phyloP scores from a whole-genome alignment of 2,329 filamentous ascomycete genomes.

The Neobulgaria alba region DNA sequence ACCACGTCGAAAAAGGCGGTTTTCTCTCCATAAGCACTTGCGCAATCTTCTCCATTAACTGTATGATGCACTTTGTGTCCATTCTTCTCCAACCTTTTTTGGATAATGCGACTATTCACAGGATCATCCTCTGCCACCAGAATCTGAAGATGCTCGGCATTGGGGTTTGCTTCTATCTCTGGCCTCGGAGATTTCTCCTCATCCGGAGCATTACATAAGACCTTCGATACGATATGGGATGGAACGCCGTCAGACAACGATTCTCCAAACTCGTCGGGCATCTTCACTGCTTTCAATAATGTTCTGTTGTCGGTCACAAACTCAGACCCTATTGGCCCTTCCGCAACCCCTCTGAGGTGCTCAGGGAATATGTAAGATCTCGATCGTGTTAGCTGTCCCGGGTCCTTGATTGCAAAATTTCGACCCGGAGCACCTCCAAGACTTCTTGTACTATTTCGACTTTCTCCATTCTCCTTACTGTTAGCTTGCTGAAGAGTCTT shows the following conservation, averaged over 20 bases:
- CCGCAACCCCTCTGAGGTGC: conserved; percentile 13
- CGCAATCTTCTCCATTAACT: conserved; percentile 79
- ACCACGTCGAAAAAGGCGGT: conserved; percentile 63
- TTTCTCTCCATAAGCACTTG: conserved; percentile 57
- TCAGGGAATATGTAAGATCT: conserved; percentile 17
- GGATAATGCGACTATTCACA: conserved; percentile 74
- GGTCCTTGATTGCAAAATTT: neutral
- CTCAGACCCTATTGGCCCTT: conserved; percentile 33
- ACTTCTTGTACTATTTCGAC: conserved; percentile 14
- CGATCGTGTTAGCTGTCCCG: conserved; percentile 11
- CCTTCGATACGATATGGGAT: conserved; percentile 14
- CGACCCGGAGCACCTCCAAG: conserved; percentile 4
- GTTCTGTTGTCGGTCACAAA: conserved; percentile 32
- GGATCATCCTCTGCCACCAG: conserved; percentile 84
- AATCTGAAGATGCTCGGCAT: conserved; percentile 37
- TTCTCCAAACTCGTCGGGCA: conserved; percentile 35
- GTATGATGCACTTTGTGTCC: conserved; percentile 66
- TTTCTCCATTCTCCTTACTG: conserved; percentile 17
- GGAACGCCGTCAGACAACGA: too few relatives aligned
- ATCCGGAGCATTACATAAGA: conserved; percentile 16
- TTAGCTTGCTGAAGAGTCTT: conserved; percentile 11
- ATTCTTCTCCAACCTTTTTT: conserved; percentile 68
- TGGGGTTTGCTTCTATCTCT: conserved; percentile 6
- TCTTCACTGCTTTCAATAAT: conserved; percentile 36
- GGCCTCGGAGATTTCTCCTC: neutral